Evolutionary conservation across 306 rosid species (phyloP).

Genomic region (Abrus precatorius): DNA sequence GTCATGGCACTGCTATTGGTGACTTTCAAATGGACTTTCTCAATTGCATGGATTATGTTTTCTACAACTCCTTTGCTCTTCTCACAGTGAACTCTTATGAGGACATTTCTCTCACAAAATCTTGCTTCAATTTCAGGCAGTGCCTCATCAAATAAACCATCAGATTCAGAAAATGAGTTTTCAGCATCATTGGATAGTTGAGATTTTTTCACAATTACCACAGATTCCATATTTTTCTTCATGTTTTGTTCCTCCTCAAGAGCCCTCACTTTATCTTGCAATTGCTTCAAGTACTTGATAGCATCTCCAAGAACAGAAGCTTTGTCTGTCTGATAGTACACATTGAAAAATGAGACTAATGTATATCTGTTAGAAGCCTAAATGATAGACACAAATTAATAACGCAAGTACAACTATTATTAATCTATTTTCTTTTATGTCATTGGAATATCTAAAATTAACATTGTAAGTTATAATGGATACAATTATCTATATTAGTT

Average conservation of each 20-base stretch:
- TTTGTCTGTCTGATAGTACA: conserved; percentile 80
- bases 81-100: conserved; percentile 89
- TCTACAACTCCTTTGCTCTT: conserved; percentile 73
- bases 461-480: no score
- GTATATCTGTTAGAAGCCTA: not conserved
- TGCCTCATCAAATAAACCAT: conserved; percentile 50
- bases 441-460: no score
- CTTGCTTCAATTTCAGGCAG: conserved; percentile 91
- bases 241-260: conserved; percentile 82
- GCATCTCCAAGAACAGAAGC: conserved; percentile 97
- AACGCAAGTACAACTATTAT: no score
- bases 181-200: conserved; percentile 56
- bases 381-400: not conserved
- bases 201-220: conserved; percentile 75
- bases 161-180: conserved; percentile 43
- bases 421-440: no score
- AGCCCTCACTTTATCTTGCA: conserved; percentile 75
- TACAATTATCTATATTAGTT: no score
- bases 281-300: conserved; percentile 79
- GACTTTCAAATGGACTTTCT: conserved; percentile 72
- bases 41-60: conserved; percentile 65
- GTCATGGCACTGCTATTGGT: conserved; percentile 74
- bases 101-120: conserved; percentile 76
- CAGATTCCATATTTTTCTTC: conserved; percentile 70
- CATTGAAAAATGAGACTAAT: conserved; percentile 17